These are phyloP conservation scores for Salix brachista DNA, from an alignment of 345 rosid species.

Conservation along the genomic window DNA sequence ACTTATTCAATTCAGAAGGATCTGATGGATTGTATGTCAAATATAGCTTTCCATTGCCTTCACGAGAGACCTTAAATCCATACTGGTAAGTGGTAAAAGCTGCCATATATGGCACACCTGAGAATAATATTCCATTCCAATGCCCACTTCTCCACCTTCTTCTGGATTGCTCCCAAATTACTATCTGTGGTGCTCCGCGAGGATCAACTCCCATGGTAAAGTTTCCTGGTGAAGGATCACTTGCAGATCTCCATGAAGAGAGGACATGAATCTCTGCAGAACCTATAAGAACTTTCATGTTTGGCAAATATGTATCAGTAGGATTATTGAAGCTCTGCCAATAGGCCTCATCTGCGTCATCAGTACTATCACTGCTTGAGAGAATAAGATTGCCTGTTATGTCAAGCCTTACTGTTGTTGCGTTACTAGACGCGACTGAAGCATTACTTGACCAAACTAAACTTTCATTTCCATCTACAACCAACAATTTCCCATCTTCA, in stretches of 20 bases:
- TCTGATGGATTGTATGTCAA: slow-evolving; percentile 48
- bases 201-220: slow-evolving; percentile 52
- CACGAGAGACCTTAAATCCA: slow-evolving; percentile 50
- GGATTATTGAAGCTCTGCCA: slow-evolving; percentile 25
- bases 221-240: slow-evolving; percentile 30
- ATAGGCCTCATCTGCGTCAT: not conserved
- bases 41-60: slow-evolving; percentile 39
- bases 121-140: slow-evolving; percentile 57
- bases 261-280: not conserved
- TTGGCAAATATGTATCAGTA: slow-evolving; percentile 26
- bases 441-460: slow-evolving; percentile 50
- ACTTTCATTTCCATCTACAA: slow-evolving; percentile 36
- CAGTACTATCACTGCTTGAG: not conserved
- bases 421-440: slow-evolving; percentile 1
- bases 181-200: slow-evolving; percentile 60
- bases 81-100: slow-evolving; percentile 28
- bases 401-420: not conserved
- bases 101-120: slow-evolving; percentile 54
- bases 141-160: slow-evolving; percentile 80
- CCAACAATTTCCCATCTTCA: slow-evolving; percentile 48
- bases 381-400: slow-evolving; percentile 11
- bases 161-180: slow-evolving; percentile 47
- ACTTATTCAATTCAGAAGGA: slow-evolving; percentile 44
- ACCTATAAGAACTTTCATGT: slow-evolving; percentile 16
- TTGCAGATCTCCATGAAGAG: slow-evolving; percentile 20